Evolutionary conservation across 2,329 filamentous ascomycete species (phyloP).

Genomic region (Monosporascus sp.): DNA sequence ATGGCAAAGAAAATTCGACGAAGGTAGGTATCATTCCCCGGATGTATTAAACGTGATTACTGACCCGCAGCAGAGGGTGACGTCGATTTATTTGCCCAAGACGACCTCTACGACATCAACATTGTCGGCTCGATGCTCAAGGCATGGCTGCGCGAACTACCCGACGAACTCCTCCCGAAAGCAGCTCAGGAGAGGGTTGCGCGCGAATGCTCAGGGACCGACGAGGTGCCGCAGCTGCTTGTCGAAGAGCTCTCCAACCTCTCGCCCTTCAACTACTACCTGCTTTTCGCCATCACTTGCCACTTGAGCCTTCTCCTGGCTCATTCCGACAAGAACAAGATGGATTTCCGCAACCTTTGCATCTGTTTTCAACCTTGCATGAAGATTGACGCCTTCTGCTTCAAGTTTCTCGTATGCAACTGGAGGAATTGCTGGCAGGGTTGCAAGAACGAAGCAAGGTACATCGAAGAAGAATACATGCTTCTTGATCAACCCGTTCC

Average conservation of each 20-base stretch:
- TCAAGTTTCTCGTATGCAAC: constrained; percentile 90
- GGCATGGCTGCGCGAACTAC: constrained; percentile 90
- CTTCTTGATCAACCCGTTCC: constrained; percentile 55
- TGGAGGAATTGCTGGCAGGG: constrained; percentile 98
- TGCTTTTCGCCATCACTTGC: constrained; percentile 94
- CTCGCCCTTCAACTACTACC: constrained; percentile 96
- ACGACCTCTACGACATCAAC: constrained; percentile 91
- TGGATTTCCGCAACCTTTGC: constrained; percentile 93
- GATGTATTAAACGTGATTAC: constrained; percentile 8
- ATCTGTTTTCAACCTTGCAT: constrained; percentile 97
- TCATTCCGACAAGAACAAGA: constrained; percentile 94
- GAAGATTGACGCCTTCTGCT: constrained; percentile 92
- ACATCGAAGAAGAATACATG: constrained; percentile 63
- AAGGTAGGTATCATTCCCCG: constrained; percentile 46
- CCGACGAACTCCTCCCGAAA: constrained; percentile 89
- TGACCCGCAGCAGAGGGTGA: constrained; percentile 59
- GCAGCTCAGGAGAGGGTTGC: constrained; percentile 73
- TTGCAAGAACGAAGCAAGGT: constrained; percentile 83
- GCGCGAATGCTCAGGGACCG: constrained; percentile 71
- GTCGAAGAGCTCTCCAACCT: constrained; percentile 89
- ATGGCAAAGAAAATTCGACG: constrained; percentile 88
- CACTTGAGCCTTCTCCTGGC: constrained; percentile 87
- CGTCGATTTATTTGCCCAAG: constrained; percentile 82
- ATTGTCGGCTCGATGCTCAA: constrained; percentile 96
- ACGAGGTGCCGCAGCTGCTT: constrained; percentile 75